Evolutionary conservation across 2,329 filamentous ascomycete genomes (phyloP), one percentile per base, ranked within the genome.

Genomic region (Talaromyces sp.): DNA sequence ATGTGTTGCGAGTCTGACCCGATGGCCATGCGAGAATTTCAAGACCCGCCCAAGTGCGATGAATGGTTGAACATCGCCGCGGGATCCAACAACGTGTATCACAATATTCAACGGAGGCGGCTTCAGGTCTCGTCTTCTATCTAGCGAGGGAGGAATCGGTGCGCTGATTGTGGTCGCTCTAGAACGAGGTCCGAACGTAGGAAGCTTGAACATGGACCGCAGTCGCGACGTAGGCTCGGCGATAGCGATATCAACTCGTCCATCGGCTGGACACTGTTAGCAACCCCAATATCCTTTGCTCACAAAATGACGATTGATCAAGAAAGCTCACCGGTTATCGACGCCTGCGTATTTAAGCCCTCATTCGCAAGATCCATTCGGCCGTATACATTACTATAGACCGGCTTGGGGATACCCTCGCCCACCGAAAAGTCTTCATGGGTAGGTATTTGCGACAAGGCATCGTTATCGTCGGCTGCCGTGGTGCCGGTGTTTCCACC

Each of bases 191-290:
- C 82, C 81, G 47, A 93, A 75, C 7, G 88, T 86, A 2, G 90
- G 89, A 0, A 86, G 84, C 29, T 63, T 66, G 17, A 93, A 83
- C 13, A 93, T 81, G 67, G 88, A 86, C 1, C 89, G 87, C 3
- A 94, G 80, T 63, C 85, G 85, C 63, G 83, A 80, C 70, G 85
- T 88, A 69, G 87, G 89, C 74, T 92, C 89, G 72, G 89, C 88
- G 78, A 95, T 91, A 68, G 88, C 89, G 79, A 95, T 92, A 72
- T 92, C 88, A 71, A 95, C 84, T 72, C 92, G 87, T 27, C 91
- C 91, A 78, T 93, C 89, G 67, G 86, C 90, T 88, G 71, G n/a
- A n/a, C n/a, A n/a, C n/a, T n/a, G n/a, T n/a, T n/a, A n/a, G n/a
- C n/a, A n/a, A n/a, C n/a, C n/a, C 25, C 60, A 8, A 8, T 6